Evolutionary conservation across 1,139 yeast species (phyloP), one percentile per base, ranked within the genome.

Genomic region (Debaryomyces psychrophilus): DNA sequence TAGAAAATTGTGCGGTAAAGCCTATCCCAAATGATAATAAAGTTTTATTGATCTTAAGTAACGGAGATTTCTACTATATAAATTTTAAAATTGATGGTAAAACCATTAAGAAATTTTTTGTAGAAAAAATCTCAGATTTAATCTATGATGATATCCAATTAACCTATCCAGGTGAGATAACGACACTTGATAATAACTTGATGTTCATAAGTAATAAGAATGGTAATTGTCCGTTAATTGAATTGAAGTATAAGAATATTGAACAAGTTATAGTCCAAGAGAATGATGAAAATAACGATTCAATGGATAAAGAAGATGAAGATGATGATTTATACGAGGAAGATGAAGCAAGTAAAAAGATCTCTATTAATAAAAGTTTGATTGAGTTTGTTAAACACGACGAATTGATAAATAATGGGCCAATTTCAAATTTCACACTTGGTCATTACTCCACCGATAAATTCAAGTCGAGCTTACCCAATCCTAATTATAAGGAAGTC

Each of bases 341-440:
- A 33, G 74, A 72, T 37, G 76, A 69, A 18, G 69, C 59, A 8
- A 67, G 68, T 27, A 65, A 65, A 31, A 69, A 62, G 31, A 56
- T 54, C n/a, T 54, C 56, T 5, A 53, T 63, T 31, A 59, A 60
- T 12, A 64, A 63, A 8, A 65, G 71, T 4, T 52, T 60, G 7
- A 60, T 76, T 40, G 69, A 69, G 42, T 78, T 82, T 44, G 63
- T 65, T 12, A 54, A 72, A 9, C 69, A 77, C 36, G 96, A 90
- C 53, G 67, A 68, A 3, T 65, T 92, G 20, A 60, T 76, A 2
- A 87, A 85, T 56, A 74, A 81, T 55, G 97, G 97, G 0, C 96
- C 97, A 0, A 72, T 88, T 9, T 76, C 89, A 2, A 81, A 84
- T 40, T 77, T 90, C 53, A 77, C 90, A 0, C 60, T 85, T 34